Evolutionary conservation across 305 asterid species (phyloP).

Genomic region (Fraxinus baroniana): DNA sequence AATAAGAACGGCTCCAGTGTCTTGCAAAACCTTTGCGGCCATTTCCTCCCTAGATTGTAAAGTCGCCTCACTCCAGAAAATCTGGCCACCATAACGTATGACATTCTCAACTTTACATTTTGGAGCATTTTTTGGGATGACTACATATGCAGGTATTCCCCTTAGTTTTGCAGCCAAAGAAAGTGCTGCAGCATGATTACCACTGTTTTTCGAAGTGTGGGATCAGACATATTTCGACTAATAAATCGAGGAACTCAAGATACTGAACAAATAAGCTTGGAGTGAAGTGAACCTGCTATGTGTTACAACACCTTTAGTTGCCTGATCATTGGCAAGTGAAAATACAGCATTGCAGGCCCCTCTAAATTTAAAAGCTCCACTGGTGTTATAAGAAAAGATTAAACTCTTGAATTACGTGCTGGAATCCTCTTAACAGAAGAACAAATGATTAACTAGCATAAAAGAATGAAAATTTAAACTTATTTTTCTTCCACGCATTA

Average conservation of each 20-base stretch:
- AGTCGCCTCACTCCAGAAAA: constrained; percentile 68
- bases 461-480: neutral
- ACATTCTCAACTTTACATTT: constrained; percentile 93
- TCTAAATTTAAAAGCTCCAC: constrained; percentile 91
- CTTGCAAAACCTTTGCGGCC: constrained; percentile 62
- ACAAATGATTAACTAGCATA: neutral
- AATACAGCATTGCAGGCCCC: constrained; percentile 94
- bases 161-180: constrained; percentile 88
- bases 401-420: neutral
- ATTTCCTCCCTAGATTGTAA: constrained; percentile 72
- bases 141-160: constrained; percentile 80
- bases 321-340: constrained; percentile 77
- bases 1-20: constrained; percentile 72
- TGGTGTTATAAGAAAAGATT: constrained; percentile 26
- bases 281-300: constrained; percentile 81
- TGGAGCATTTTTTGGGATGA: constrained; percentile 82
- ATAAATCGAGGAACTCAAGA: constrained; percentile 11
- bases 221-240: constrained; percentile 28
- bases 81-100: constrained; percentile 72
- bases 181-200: constrained; percentile 97
- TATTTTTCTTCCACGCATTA: neutral
- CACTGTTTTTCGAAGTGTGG: constrained; percentile 42
- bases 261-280: constrained; percentile 1
- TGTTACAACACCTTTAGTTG: constrained; percentile 80
- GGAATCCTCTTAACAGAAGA: neutral